Evolutionary conservation across 2,329 filamentous ascomycete species (phyloP).

Genomic region (Diaporthe aspalathi): DNA sequence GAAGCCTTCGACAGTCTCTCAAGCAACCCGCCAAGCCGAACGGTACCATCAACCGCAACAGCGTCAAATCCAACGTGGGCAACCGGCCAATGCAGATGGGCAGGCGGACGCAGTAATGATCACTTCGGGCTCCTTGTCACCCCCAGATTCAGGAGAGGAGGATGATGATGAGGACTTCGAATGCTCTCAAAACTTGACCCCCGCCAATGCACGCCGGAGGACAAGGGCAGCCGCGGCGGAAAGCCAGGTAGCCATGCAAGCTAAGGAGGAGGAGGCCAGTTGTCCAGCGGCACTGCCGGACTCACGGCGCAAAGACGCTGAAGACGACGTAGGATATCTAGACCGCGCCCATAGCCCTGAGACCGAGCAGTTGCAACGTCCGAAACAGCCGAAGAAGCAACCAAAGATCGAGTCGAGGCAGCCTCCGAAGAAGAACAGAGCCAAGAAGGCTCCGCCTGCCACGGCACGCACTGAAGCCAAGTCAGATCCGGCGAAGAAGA

Average conservation of each 20-base stretch:
- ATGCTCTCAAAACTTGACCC: not conserved
- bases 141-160: not conserved
- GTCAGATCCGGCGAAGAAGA: not conserved
- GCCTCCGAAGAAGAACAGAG: no score
- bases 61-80: not conserved
- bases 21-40: not conserved
- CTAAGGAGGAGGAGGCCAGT: not conserved
- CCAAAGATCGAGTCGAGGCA: not conserved
- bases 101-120: not conserved
- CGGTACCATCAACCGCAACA: no score
- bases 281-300: not conserved
- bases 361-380: not conserved
- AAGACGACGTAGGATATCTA: not conserved
- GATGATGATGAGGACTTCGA: conserved; percentile 24
- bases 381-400: not conserved
- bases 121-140: not conserved
- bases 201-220: not conserved
- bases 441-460: not conserved
- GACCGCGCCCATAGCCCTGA: not conserved
- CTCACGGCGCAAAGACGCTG: not conserved
- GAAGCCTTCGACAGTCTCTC: not conserved
- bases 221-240: conserved; percentile 5
- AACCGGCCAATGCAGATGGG: not conserved
- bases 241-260: not conserved
- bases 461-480: not conserved